phyloP scores from a whole-genome alignment of 257 asterid genomes.

The Petrea volubilis region DNA sequence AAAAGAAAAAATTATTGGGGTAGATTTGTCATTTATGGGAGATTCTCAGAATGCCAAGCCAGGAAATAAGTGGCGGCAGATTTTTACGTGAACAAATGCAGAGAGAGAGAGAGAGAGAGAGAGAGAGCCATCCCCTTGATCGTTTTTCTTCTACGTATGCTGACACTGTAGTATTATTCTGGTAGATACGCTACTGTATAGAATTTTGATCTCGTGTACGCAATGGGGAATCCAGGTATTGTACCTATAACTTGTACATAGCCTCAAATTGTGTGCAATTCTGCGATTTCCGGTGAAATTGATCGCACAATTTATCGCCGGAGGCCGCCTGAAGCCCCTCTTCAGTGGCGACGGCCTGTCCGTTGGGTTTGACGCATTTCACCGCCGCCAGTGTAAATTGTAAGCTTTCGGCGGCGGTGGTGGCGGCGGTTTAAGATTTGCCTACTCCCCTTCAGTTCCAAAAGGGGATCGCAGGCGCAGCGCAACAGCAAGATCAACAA shows the following conservation, averaged over 20 bases:
- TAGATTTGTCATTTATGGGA: too few relatives aligned
- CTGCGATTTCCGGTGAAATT: slow-evolving; percentile 3
- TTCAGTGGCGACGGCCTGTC: slow-evolving; percentile 36
- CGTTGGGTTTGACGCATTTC: slow-evolving; percentile 34
- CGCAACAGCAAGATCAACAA: slow-evolving; percentile 27
- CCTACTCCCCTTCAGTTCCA: slow-evolving; percentile 28
- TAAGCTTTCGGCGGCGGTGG: slow-evolving; percentile 22
- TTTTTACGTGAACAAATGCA: slow-evolving; percentile 9
- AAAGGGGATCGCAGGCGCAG: slow-evolving; percentile 37
- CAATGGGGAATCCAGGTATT: background rate
- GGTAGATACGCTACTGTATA: background rate
- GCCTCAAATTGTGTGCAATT: background rate
- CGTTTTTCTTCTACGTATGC: background rate
- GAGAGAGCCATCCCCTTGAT: background rate
- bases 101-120: background rate
- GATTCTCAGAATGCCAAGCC: slow-evolving; percentile 21
- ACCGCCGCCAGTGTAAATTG: slow-evolving; percentile 21
- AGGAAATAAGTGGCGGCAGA: slow-evolving; percentile 41
- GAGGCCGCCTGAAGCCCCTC: slow-evolving; percentile 36
- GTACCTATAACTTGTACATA: background rate
- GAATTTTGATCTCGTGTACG: slow-evolving; percentile 6
- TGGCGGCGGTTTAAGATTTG: slow-evolving; percentile 25
- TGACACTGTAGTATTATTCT: background rate
- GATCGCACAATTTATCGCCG: slow-evolving; percentile 46
- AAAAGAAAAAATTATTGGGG: too few relatives aligned